Evolutionary conservation across 495 filamentous ascomycete species (phyloP), one percentile per base, ranked within the genome.

Genomic region (Talaromyces thailandensis): DNA sequence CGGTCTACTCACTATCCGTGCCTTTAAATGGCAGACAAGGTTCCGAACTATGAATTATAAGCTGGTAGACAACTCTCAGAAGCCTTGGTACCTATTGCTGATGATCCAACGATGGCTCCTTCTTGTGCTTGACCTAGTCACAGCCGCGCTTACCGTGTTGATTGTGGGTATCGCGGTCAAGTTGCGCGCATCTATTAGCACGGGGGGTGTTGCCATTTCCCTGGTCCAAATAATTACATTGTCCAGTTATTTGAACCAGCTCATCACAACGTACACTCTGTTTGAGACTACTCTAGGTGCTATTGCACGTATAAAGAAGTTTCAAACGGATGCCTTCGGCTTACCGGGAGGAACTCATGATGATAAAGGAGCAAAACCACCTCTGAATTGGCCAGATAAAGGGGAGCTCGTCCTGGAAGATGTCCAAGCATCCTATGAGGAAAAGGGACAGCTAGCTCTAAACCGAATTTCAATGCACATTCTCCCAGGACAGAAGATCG

Each of bases 51-150:
- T 73, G 8, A 79, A 81, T 53, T 66, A 67, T 7, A 6, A 40
- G 1, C 67, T 74, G 8, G 63, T 88, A 1, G 83, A 88, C 63
- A 66, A 68, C 2, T 77, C 77, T 3, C 79, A 82, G 61, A 66
- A 68, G 45, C 79, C 79, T 12, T 81, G 71, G 62, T 82, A 81
- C 58, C 71, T 82, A 1, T 66, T 82, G 18, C 74, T 73, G 24
- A 66, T 68, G 23, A 67, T 74, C 6, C 73, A 79, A 62, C 69
- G 69, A 48, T 79, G 76, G 76, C 69, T 79, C 2, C 62, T 37
- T 0, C 53, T 79, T 3, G 75, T 75, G 1, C 69, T 79, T 2
- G 72, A 78, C 51, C 45, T 75, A 2, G 62, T 76, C 24, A 66
- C 76, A 2, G 65, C 65, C 45, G 64, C 69, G 3, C 53, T 76